These are phyloP conservation scores for Cryptococcus sp. DNA, from an alignment of 1,284 basidiomycete genomes.

Conservation along the genomic window DNA sequence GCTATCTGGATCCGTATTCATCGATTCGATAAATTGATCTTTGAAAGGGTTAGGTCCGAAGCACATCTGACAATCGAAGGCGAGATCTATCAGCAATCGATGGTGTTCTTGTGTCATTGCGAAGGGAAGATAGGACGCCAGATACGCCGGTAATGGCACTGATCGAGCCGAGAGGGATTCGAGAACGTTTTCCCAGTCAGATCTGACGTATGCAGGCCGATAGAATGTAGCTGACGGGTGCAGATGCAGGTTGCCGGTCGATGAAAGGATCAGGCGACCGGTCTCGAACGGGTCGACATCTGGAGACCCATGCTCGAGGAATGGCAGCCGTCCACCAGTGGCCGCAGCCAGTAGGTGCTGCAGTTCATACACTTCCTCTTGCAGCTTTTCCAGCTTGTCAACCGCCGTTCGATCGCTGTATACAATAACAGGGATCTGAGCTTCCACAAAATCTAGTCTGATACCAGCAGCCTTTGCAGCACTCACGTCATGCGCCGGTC, in stretches of 20 bases:
- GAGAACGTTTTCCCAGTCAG: slow-evolving; percentile 25
- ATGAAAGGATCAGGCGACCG: slow-evolving; percentile 21
- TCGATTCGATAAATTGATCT: slow-evolving; percentile 23
- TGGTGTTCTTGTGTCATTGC: slow-evolving; percentile 25
- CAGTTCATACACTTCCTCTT: slow-evolving; percentile 3
- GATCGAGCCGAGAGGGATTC: not conserved
- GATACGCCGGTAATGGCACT: slow-evolving; percentile 20
- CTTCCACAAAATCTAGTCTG: too few species aligned
- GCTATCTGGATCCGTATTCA: slow-evolving; percentile 19
- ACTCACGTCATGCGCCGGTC: slow-evolving; percentile 8
- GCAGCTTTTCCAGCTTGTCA: slow-evolving; percentile 4
- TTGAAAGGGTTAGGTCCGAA: slow-evolving; percentile 23
- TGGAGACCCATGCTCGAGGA: not conserved
- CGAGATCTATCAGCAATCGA: slow-evolving; percentile 15
- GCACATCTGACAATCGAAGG: slow-evolving; percentile 19
- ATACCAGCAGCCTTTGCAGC: too few species aligned
- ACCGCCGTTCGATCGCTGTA: slow-evolving; percentile 6
- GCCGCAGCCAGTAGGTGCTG: slow-evolving; percentile 1
- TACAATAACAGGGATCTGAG: not conserved
- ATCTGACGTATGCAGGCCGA: slow-evolving; percentile 21
- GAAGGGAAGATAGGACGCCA: slow-evolving; percentile 29
- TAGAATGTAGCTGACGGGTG: slow-evolving; percentile 31
- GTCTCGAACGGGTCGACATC: slow-evolving; percentile 22
- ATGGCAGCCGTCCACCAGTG: not conserved
- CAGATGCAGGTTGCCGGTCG: slow-evolving; percentile 27